A percentile compares a stretch with the other conserved stretches of the same genome.
These are phyloP conservation scores for Croton laevigatus DNA, from an alignment of 441 rosid genomes.

Conservation along the genomic window DNA sequence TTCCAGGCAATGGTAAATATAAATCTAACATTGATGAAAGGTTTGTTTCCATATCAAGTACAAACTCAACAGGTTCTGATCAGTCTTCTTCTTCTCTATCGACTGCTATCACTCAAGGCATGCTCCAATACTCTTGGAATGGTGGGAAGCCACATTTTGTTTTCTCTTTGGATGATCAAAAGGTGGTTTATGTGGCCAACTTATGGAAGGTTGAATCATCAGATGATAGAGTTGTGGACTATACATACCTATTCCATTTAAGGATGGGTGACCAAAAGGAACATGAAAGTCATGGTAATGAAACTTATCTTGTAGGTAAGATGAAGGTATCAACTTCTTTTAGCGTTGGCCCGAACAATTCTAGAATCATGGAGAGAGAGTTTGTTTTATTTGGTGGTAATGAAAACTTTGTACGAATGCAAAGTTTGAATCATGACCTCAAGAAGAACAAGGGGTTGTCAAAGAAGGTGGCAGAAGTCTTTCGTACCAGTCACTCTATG, in stretches of 20 bases:
- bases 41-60: slow-evolving; percentile 42
- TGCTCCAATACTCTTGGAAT: slow-evolving; percentile 67
- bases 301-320: slow-evolving; percentile 55
- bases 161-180: slow-evolving; percentile 74
- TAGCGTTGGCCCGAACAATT: slow-evolving; percentile 38
- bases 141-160: slow-evolving; percentile 60
- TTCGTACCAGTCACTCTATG: slow-evolving; percentile 42
- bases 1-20: slow-evolving; percentile 18
- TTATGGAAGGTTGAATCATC: slow-evolving; percentile 35
- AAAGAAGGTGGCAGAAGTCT: slow-evolving; percentile 49
- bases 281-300: slow-evolving; percentile 28
- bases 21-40: slow-evolving; percentile 27
- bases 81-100: slow-evolving; percentile 50
- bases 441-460: slow-evolving; percentile 51
- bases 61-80: slow-evolving; percentile 53
- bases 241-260: slow-evolving; percentile 50
- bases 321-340: slow-evolving; percentile 61
- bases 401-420: slow-evolving; percentile 31
- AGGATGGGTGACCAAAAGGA: slow-evolving; percentile 38
- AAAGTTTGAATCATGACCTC: slow-evolving; percentile 28
- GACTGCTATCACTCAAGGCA: slow-evolving; percentile 49
- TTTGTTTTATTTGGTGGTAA: slow-evolving; percentile 52
- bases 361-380: slow-evolving; percentile 56
- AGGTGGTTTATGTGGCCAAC: slow-evolving; percentile 52
- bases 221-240: slow-evolving; percentile 33